These are phyloP conservation scores for Cyberlindnera maritima DNA, from an alignment of 805 yeast genomes.

Conservation along the genomic window DNA sequence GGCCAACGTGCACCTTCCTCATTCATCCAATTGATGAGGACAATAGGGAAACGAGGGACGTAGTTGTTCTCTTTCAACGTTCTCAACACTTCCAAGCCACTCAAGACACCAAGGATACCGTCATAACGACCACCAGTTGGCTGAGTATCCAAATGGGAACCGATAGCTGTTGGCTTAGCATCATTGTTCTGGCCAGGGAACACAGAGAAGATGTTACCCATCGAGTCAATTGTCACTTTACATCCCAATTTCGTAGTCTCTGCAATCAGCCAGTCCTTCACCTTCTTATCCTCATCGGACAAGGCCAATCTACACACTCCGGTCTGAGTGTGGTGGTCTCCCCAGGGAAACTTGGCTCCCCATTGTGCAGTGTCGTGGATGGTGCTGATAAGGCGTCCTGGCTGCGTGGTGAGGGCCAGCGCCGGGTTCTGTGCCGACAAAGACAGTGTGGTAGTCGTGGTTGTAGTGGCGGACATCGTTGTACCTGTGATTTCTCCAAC, in stretches of 20 bases:
- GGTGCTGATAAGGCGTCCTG: slow-evolving; percentile 50
- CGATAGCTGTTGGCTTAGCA: slow-evolving; percentile 59
- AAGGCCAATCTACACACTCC: slow-evolving; percentile 69
- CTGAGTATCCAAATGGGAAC: slow-evolving; percentile 75
- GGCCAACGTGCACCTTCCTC: slow-evolving; percentile 82
- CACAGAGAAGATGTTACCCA: slow-evolving; percentile 68
- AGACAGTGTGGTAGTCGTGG: slow-evolving; percentile 5
- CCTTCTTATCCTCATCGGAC: slow-evolving; percentile 57
- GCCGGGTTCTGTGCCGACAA: slow-evolving; percentile 16
- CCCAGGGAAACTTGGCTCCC: slow-evolving; percentile 68
- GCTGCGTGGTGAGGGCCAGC: slow-evolving; percentile 25
- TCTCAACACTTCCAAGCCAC: slow-evolving; percentile 65
- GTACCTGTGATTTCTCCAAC: too few species aligned
- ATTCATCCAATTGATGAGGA: slow-evolving; percentile 68
- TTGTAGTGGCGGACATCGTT: slow-evolving; percentile 1
- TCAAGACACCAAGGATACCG: slow-evolving; percentile 66
- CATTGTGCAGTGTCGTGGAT: slow-evolving; percentile 60
- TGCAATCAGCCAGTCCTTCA: slow-evolving; percentile 61
- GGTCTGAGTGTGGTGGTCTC: slow-evolving; percentile 47
- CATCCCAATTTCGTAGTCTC: slow-evolving; percentile 57
- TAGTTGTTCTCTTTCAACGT: slow-evolving; percentile 58
- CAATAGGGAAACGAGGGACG: slow-evolving; percentile 64
- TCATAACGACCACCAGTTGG: slow-evolving; percentile 79
- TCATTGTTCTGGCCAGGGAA: slow-evolving; percentile 56
- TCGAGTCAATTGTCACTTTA: slow-evolving; percentile 53